Evolutionary conservation across 2,329 filamentous ascomycete species (phyloP), one percentile per base, ranked within the genome.

Genomic region (Chrysoporthe cubensis): DNA sequence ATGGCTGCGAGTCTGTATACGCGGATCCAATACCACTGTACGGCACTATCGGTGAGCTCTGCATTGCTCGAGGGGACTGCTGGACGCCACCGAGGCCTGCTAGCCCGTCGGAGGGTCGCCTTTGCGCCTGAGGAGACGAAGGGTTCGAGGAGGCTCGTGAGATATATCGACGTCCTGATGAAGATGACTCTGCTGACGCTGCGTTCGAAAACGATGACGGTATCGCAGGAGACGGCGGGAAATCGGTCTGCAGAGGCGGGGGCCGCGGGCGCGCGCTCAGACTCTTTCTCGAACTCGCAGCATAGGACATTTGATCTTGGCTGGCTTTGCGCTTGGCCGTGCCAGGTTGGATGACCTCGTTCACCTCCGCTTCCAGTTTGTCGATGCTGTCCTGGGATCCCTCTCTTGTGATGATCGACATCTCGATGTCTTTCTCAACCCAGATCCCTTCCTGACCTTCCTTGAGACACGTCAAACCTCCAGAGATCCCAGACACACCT

Each of bases 391-490:
- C 68, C 50, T 65, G 46, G 34, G 68, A 69, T 6, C 37, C 60
- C 0, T n/a, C 59, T 46, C 59, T 66, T n/a, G 59, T 68, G 7
- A 69, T 63, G 40, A 69, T 18, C 16, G 68, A 67, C 68, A 69
- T 69, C 62, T 69, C 68, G 32, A 69, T 67, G 50, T 69, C 65
- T n/a, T 63, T 69, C 14, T 52, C 66, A 3, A 69, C 66, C 48
- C 56, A 37, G 8, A 69, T 69, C 1, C 62, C 62, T 14, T 65
- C 68, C 9, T 32, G 61, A 11, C 52, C 60, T 14, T 65, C 62
- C 21, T 50, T 52, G 9, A 32, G 37, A 18, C 37, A 48, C 42
- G 6, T 56, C 46, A 65, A 48, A 9, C 4, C 46, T 8, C 57
- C 65, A 8, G 48, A 56, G 7, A 42, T 21, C 32, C 57, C 62